Evolutionary conservation across 495 filamentous ascomycete species (phyloP), one percentile per base, ranked within the genome.

Genomic region (Annulohypoxylon bovei): DNA sequence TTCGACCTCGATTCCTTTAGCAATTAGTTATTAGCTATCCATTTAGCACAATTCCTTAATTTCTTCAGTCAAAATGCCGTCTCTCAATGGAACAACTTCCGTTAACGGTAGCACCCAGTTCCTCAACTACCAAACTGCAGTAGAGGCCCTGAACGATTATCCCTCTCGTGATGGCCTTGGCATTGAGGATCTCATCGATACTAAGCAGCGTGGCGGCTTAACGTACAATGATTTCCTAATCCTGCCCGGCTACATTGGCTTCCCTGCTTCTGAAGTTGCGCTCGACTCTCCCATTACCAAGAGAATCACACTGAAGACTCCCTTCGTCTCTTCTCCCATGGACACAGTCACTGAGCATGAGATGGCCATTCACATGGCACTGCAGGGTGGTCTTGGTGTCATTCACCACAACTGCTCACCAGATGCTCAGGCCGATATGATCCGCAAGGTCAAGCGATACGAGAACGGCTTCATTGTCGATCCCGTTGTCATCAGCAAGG

Each of bases 401-500:
- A 96, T 99, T 70, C 95, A 99, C 83, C 96, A 99, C 87, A 99
- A 99, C 85, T 99, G 95, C 85, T 93, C 94, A 33, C 84, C 92
- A 14, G 92, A 97, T 47, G 92, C 91, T 66, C 95, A 99, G 83
- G 95, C 96, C 44, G 94, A 98, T 83, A 98, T 99, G 96, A 93
- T 99, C 61, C 86, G 91, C 72, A 99, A 99, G 84, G 95, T 99
- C 40, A 99, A 99, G 91, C 87, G 94, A 78, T 99, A 93, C 79
- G 95, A 99, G 83, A 99, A 99, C 81, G 95, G 95, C 62, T 99
- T 99, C 85, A 99, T 99, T 76, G 81, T 93, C 40, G 95, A 99
- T 76, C 95, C 95, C 23, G 92, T 99, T 65, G 94, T 98, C 64
- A 91, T 99, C 73, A 89, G 88, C 75, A 92, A 93, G 33, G 88